Percentiles rank a stretch among this genome's conserved stretches.
These are phyloP conservation scores for Populus nigra DNA, from an alignment of 345 rosid species.

Conservation along the genomic window DNA sequence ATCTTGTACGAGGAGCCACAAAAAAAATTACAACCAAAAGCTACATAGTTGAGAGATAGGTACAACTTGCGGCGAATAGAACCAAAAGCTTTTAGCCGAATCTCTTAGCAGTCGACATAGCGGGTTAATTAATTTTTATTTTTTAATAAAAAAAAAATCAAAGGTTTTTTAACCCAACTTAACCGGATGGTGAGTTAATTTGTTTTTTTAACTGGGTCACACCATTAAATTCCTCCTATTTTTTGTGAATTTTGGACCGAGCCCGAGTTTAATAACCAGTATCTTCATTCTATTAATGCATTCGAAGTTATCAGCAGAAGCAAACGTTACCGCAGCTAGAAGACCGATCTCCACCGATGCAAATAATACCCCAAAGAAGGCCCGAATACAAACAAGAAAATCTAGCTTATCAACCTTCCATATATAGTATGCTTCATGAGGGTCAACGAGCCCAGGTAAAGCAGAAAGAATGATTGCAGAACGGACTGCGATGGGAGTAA, in stretches of 20 bases:
- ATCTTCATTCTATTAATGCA: not conserved
- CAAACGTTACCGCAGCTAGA: conserved; percentile 56
- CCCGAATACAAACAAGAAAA: conserved; percentile 81
- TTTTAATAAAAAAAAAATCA: too few species aligned
- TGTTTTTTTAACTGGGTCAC: too few species aligned
- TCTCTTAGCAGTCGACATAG: too few species aligned
- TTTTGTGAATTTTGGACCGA: not conserved
- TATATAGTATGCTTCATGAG: conserved; percentile 50
- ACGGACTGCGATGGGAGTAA: conserved; percentile 72
- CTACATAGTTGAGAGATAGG: too few species aligned
- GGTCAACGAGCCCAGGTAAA: conserved; percentile 76
- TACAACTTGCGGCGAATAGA: too few species aligned
- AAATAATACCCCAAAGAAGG: conserved; percentile 76
- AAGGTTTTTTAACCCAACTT: too few species aligned
- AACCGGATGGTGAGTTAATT: too few species aligned
- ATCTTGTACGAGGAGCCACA: not conserved
- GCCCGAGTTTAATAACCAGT: too few species aligned
- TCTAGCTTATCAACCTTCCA: conserved; percentile 88
- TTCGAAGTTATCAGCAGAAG: not conserved
- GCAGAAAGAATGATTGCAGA: conserved; percentile 85
- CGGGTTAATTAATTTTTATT: too few species aligned
- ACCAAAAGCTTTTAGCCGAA: too few species aligned
- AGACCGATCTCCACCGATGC: conserved; percentile 88
- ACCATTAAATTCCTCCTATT: not conserved
- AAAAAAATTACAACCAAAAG: not conserved